These are phyloP conservation scores for Arxiozyma telluris DNA, from an alignment of 1,139 yeast genomes.

Conservation along the genomic window DNA sequence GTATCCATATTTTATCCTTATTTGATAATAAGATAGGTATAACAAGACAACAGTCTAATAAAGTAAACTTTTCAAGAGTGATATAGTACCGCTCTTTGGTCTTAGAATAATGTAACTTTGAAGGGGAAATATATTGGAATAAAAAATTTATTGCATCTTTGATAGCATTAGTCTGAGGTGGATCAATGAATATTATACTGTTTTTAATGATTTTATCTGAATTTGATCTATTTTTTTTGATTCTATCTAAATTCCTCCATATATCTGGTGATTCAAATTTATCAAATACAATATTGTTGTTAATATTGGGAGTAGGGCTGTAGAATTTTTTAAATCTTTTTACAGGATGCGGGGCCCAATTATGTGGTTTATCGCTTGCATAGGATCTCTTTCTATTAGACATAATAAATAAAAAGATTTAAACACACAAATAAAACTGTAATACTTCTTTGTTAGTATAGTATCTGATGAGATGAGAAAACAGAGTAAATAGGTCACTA, in stretches of 20 bases:
- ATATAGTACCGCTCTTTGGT: conserved; percentile 4
- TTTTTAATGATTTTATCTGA: conserved; percentile 13
- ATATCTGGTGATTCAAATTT: conserved; percentile 17
- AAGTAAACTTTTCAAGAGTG: conserved; percentile 13
- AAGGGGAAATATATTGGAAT: conserved; percentile 12
- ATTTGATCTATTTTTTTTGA: conserved; percentile 11
- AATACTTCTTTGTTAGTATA: neutral
- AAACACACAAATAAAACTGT: neutral
- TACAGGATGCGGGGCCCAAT: neutral
- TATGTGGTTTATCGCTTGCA: neutral
- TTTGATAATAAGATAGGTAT: conserved; percentile 16
- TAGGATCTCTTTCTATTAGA: conserved; percentile 4
- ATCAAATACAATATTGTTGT: neutral
- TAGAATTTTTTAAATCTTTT: conserved; percentile 4
- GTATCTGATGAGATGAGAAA: too few species aligned
- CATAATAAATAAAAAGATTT: conserved; percentile 1
- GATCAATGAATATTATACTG: conserved; percentile 16
- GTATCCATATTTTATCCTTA: conserved; percentile 12
- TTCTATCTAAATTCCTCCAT: conserved; percentile 20
- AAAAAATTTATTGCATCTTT: conserved; percentile 11
- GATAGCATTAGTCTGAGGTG: conserved; percentile 5
- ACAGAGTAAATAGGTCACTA: too few species aligned
- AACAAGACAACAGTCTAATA: conserved; percentile 21
- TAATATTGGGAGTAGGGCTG: neutral
- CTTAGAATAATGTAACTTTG: conserved; percentile 9